Percentiles rank a stretch among this genome's conserved stretches.
Evolutionary conservation across 352 stramenopile species (phyloP).

Genomic region (Phytophthora tentaculata): DNA sequence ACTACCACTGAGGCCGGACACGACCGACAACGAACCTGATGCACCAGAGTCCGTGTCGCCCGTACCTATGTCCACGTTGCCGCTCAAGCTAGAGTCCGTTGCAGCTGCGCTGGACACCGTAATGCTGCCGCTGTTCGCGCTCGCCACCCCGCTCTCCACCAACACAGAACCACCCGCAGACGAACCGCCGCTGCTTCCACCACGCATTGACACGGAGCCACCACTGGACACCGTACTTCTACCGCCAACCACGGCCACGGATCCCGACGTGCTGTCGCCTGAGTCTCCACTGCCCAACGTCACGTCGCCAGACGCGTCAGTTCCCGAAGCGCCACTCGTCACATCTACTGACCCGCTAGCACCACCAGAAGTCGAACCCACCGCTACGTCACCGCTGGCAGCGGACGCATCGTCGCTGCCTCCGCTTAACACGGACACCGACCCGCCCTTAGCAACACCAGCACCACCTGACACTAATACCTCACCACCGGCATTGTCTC

Average conservation of each 20-base stretch:
- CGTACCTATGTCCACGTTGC: slow-evolving; percentile 8
- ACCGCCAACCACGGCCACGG: slow-evolving; percentile 8
- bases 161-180: slow-evolving; percentile 13
- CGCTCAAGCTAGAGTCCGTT: slow-evolving; percentile 4
- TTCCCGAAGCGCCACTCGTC: slow-evolving; percentile 5
- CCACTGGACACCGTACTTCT: slow-evolving; percentile 6
- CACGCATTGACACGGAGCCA: slow-evolving; percentile 6
- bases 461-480: slow-evolving; percentile 25
- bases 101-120: slow-evolving; percentile 5
- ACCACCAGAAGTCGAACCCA: slow-evolving; percentile 12
- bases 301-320: slow-evolving; percentile 8
- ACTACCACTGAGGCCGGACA: slow-evolving; percentile 12
- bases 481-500: slow-evolving; percentile 20
- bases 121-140: slow-evolving; percentile 12
- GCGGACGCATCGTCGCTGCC: slow-evolving; percentile 13
- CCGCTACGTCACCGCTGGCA: slow-evolving; percentile 16
- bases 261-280: slow-evolving; percentile 3
- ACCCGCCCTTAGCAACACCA: slow-evolving; percentile 12
- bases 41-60: slow-evolving; percentile 1
- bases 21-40: slow-evolving; percentile 13
- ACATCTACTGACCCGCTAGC: slow-evolving; percentile 5
- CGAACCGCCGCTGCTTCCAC: slow-evolving; percentile 4
- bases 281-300: slow-evolving; percentile 5
- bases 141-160: slow-evolving; percentile 13
- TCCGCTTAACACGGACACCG: slow-evolving; percentile 25